Conservation (phyloP, 2,329 filamentous ascomycete species). For the Plenodomus tracheiphilus region DNA sequence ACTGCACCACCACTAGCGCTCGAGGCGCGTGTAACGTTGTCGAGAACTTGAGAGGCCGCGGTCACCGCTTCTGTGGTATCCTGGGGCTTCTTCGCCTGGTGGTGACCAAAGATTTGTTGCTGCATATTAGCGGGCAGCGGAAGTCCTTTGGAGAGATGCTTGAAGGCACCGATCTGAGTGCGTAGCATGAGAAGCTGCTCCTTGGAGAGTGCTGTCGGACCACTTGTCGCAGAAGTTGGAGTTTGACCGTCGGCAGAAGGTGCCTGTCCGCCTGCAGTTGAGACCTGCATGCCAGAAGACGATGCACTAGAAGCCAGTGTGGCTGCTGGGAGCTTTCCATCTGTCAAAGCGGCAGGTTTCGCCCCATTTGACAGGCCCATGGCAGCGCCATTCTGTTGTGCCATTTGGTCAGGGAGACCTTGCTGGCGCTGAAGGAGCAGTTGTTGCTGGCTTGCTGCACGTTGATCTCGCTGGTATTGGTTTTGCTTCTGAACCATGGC, state of each 20-base stretch:
- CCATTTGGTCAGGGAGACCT: constrained; percentile 51
- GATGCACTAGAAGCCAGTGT: constrained; percentile 26
- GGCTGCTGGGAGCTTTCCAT: constrained; percentile 26
- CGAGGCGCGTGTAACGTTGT: constrained; percentile 52
- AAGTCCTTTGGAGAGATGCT: constrained; percentile 83
- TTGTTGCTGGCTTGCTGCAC: constrained; percentile 51
- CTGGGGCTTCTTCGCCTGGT: constrained; percentile 59
- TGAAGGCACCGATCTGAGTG: constrained; percentile 89
- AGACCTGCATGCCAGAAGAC: constrained; percentile 26
- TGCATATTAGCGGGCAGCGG: constrained; percentile 79
- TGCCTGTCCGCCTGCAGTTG: constrained; percentile 28
- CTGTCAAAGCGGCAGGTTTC: constrained; percentile 33
- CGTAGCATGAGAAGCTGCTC: constrained; percentile 79
- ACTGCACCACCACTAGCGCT: constrained; percentile 47
- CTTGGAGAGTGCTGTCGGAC: constrained; percentile 43
- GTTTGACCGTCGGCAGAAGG: constrained; percentile 47
- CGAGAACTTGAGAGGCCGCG: constrained; percentile 55
- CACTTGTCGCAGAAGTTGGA: constrained; percentile 32
- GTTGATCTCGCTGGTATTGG: constrained; percentile 48
- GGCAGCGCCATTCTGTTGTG: constrained; percentile 55
- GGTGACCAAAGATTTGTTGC: constrained; percentile 77
- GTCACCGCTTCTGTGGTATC: constrained; percentile 46
- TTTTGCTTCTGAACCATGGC: constrained; percentile 68
- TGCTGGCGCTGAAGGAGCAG: constrained; percentile 58
- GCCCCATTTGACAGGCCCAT: constrained; percentile 52